Conservation (phyloP, 2,329 filamentous ascomycete species). For the Bimuria novae-zelandiae region DNA sequence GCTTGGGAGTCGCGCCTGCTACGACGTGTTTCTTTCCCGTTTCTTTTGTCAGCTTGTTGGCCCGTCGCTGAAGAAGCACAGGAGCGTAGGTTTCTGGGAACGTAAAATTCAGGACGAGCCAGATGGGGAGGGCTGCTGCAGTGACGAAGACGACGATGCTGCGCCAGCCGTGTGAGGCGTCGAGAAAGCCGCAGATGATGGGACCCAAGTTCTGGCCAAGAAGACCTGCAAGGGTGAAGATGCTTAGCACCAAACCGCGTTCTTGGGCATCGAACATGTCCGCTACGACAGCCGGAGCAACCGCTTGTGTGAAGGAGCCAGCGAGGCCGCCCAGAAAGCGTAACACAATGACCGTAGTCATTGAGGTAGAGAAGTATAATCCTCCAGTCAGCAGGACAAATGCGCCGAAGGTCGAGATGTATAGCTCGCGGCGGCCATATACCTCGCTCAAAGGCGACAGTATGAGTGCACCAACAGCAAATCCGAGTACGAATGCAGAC, state of each 20-base stretch:
- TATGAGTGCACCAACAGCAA: constrained; percentile 33
- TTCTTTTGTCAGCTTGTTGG: constrained; percentile 61
- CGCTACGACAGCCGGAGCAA: constrained; percentile 41
- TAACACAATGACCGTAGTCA: constrained; percentile 31
- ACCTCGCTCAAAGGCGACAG: constrained; percentile 36
- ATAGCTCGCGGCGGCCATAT: constrained; percentile 32
- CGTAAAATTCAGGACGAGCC: constrained; percentile 70
- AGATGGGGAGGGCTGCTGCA: constrained; percentile 70
- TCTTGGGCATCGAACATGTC: constrained; percentile 64
- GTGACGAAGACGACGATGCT: constrained; percentile 74
- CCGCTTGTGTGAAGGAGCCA: constrained; percentile 33
- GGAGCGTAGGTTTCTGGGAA: constrained; percentile 69
- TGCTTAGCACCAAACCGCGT: constrained; percentile 62
- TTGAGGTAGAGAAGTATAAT: constrained; percentile 31
- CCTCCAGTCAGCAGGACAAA: constrained; percentile 32
- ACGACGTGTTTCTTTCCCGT: constrained; percentile 53
- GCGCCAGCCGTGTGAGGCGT: constrained; percentile 71
- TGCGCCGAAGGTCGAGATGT: constrained; percentile 22
- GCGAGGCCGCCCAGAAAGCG: constrained; percentile 39
- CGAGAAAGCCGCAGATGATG: constrained; percentile 65
- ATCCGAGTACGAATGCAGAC: constrained; percentile 34
- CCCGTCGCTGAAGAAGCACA: constrained; percentile 66
- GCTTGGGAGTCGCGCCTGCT: constrained; percentile 30
- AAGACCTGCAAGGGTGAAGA: constrained; percentile 65
- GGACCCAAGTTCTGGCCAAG: constrained; percentile 65